Evolutionary conservation across 495 filamentous ascomycete genomes (phyloP), one percentile per base, ranked within the genome.

Genomic region (Penicillium simplicissimum): DNA sequence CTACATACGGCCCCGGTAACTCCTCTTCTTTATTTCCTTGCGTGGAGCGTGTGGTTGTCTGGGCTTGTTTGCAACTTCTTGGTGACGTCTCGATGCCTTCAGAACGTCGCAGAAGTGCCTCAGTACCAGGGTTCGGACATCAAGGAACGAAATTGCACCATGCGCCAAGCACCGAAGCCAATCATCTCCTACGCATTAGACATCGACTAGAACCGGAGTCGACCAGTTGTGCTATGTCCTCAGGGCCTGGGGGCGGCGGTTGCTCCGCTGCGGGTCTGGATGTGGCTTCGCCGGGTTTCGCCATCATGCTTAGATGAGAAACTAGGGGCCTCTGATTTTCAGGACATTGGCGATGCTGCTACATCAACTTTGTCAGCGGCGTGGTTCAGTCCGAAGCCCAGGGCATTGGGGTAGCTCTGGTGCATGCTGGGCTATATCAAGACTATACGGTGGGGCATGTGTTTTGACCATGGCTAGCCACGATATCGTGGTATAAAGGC

Each of bases 191-290:
- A 17, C 28, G 28, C 1, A 48, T 38, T 31, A 61, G 31, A 42
- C 51, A 59, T 52, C 33, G 42, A 40, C 35, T 23, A 33, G 34
- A 52, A 52, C 23, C 47, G 40, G 8, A 17, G 28, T 13, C 35
- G 8, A 43, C 36, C 36, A 37, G 36, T 28, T 38, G 25, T 4
- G 25, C 2, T 4, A 54, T 38, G 40, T 47, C 38, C 14, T 21
- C 8, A 2, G 7, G n/a, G 54, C 28, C 28, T 31, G 17, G 25
- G 21, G 25, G 51, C 35, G 25, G 13, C 21, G 31, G 9, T 14
- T 43, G 25, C 42, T 64, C 65, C 61, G 61, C 51, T 53, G 61
- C 21, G 57, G 61, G 54, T 48, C 48, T 31, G 57, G 14, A 8
- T n/a, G 17, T 47, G 38, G 25, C 38, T 31, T 13, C 45, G 45